Conservation (phyloP, 345 rosid species). For the Pugionium cornutum region DNA sequence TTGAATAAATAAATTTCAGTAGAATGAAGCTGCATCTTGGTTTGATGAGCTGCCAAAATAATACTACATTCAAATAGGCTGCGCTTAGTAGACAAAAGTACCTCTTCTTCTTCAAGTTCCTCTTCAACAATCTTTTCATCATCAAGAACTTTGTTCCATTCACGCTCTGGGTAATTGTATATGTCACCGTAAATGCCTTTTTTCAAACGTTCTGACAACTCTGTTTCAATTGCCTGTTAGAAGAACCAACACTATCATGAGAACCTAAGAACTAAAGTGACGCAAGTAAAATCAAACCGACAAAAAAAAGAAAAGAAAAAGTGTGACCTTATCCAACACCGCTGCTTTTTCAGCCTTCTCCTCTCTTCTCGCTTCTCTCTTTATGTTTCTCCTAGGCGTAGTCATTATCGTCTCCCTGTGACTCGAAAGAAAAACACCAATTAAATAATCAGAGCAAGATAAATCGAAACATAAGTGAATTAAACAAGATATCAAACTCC, state of each 20-base stretch:
- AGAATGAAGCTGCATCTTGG: not conserved
- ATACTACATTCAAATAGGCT: not conserved
- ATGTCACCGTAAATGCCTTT: slow-evolving; percentile 71
- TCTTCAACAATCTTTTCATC: slow-evolving; percentile 44
- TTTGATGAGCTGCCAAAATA: not conserved
- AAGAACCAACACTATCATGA: slow-evolving; percentile 7
- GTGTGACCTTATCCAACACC: slow-evolving; percentile 67
- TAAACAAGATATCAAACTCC: not conserved
- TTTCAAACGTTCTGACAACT: slow-evolving; percentile 75
- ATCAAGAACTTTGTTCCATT: slow-evolving; percentile 58
- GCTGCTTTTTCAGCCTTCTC: slow-evolving; percentile 89
- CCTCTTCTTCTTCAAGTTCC: slow-evolving; percentile 39
- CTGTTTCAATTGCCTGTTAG: slow-evolving; percentile 78
- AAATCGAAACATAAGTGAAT: not conserved
- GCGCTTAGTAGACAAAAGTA: slow-evolving; percentile 21
- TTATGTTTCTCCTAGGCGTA: slow-evolving; percentile 59
- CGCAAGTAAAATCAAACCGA: slow-evolving; percentile 4
- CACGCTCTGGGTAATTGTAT: slow-evolving; percentile 56
- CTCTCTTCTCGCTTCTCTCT: slow-evolving; percentile 82
- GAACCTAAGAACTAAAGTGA: slow-evolving; percentile 1
- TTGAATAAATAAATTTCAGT: not conserved
- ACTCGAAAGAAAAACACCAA: slow-evolving; percentile 12
- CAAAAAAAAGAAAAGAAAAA: not conserved
- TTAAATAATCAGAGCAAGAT: slow-evolving; percentile 7
- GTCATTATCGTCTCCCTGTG: slow-evolving; percentile 71